Conservation (phyloP, 2,329 filamentous ascomycete genomes). For the Didymella lethalis region DNA sequence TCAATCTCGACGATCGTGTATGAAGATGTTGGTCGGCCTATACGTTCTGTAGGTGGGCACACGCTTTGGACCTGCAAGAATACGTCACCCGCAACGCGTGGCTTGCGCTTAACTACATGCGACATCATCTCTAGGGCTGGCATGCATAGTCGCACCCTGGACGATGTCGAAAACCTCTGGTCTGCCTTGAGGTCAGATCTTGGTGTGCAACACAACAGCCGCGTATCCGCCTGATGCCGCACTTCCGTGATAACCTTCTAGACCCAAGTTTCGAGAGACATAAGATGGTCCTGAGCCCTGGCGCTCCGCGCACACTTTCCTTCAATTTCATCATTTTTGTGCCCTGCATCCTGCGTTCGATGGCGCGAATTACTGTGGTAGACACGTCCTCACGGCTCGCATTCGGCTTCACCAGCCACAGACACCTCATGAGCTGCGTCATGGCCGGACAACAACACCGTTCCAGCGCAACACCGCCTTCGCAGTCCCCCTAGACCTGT, state of each 20-base stretch:
- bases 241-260: slow-evolving; percentile 9
- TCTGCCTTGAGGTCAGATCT: slow-evolving; percentile 2
- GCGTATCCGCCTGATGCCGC: slow-evolving; percentile 15
- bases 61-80: not conserved
- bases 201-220: slow-evolving; percentile 6
- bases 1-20: not conserved
- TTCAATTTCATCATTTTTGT: not conserved
- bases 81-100: slow-evolving; percentile 11
- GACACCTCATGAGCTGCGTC: slow-evolving; percentile 8
- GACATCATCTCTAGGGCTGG: not conserved
- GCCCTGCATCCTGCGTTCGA: not conserved
- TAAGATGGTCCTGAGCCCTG: slow-evolving; percentile 8
- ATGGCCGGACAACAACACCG: not conserved
- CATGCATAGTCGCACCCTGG: slow-evolving; percentile 2
- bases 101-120: not conserved
- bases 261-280: not conserved
- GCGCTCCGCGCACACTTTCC: not conserved
- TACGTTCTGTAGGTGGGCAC: not conserved
- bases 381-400: not conserved
- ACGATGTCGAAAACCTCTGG: not conserved
- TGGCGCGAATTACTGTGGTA: not conserved
- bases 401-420: not conserved
- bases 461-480: not conserved
- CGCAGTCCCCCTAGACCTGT: not conserved
- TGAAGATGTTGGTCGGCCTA: not conserved